Base-by-base conservation (phyloP, 2,329 filamentous ascomycete species). In the Colletotrichum sp. region DNA sequence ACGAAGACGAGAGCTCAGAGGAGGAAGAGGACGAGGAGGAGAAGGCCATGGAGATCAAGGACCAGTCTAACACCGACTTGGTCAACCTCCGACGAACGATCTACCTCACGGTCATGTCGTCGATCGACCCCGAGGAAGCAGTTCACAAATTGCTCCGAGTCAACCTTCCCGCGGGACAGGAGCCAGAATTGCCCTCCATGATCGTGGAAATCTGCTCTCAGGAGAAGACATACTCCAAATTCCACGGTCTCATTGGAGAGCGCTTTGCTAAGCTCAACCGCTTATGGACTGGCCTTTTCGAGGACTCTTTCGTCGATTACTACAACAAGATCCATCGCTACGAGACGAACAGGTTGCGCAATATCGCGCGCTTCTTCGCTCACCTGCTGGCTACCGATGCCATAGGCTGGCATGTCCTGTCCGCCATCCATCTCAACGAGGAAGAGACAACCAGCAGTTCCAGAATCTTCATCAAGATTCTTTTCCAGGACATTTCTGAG, bases 291-390 rank as follows among this genome's bases (percentile, higher is more conserved):
- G 95, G 98, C 78, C 90, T 99, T 8, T 99, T 99, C 79, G 96
- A 99, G 84, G 92, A 95, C 79, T 92, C 94, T 26, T 99, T 99
- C 84, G 91, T 91, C 77, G 96, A 96, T 81, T 98, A 99, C 86
- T 99, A 98, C 88, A 95, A 98, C 77, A 99, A 96, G 0, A 99
- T 99, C 77, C 97, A 99, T 85, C 94, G 97, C 18, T 98, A 98
- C 84, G 97, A 99, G 84, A 99, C 96, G 55, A 99, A 98, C 85
- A 93, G 95, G 76, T 90, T 99, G 49, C 94, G 97, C 78, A 99
- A 99, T 83, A 96, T 99, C 81, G 97, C 96, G 21, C 93, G 96
- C 77, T 95, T 99, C 83, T 99, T 99, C 81, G 96, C 96, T 13
- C 96, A 99, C 83, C 90, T 99, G 82, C 90, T 99, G 68, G 93